phyloP scores from a whole-genome alignment of 305 asterid genomes.

The Fraxinus sp. region DNA sequence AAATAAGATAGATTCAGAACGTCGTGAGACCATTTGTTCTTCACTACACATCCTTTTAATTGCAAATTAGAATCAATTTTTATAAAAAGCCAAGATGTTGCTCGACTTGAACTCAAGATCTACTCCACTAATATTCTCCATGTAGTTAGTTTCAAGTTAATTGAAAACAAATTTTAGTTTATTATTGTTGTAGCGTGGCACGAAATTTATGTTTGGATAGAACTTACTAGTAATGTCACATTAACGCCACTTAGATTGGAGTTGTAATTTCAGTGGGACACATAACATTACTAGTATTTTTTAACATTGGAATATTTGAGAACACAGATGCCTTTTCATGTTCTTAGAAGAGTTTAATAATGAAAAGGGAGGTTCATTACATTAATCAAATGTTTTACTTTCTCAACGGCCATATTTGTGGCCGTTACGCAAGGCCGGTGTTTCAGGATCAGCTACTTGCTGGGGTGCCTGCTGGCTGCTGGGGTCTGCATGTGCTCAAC shows the following conservation, averaged over 20 bases:
- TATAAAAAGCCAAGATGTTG: not conserved
- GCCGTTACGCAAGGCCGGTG: conserved; percentile 24
- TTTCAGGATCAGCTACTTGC: conserved; percentile 17
- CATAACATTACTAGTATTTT: too few relatives aligned
- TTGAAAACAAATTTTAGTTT: not conserved
- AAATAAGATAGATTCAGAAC: not conserved
- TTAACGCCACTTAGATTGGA: too few relatives aligned
- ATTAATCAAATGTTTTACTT: not conserved
- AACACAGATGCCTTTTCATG: not conserved
- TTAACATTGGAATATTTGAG: not conserved
- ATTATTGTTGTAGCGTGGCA: not conserved
- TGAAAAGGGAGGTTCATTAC: not conserved
- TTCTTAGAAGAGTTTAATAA: not conserved
- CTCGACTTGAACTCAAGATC: not conserved
- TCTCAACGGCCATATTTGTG: conserved; percentile 22
- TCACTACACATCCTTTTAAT: not conserved
- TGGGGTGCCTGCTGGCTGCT: not conserved
- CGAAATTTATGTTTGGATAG: not conserved
- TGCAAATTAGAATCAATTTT: too few relatives aligned
- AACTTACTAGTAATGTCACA: too few relatives aligned
- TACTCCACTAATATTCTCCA: not conserved
- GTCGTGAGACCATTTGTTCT: not conserved
- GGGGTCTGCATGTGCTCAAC: conserved; percentile 14
- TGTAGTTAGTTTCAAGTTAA: too few relatives aligned
- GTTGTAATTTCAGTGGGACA: too few relatives aligned